Evolutionary conservation across 192 early-diverging fungal genomes (phyloP), one percentile per base, ranked within the genome.

Genomic region (Coemansia sp.): DNA sequence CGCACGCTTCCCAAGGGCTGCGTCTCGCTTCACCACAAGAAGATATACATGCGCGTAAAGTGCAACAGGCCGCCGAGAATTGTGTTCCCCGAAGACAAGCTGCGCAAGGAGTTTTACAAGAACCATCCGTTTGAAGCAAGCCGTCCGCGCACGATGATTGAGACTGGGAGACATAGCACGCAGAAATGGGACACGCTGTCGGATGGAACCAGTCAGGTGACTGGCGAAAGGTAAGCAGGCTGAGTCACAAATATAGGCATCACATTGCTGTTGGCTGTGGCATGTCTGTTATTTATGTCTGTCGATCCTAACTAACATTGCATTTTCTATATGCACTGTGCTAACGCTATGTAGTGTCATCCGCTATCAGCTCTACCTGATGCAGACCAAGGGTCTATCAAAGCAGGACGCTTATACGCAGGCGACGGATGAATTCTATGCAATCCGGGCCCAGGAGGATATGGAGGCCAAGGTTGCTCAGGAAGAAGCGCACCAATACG

Each of bases 51-150:
- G 62, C 85, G 84, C 48, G 87, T 85, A 47, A 79, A 67, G 70
- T 82, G 80, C 38, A 83, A 85, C 27, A 66, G 79, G 69, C 90
- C 92, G 49, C 86, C 84, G 14, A 71, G 67, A 57, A 96, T 98
- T 35, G 87, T 82, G 37, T 98, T 94, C 64, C 92, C 91, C 5
- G 94, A 97, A 77, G 96, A 98, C 78, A 61, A 71, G 59, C 83
- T 98, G 62, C 88, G 96, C 56, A 57, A 82, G 56, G 85, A 83
- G 57, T 98, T 98, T 65, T 98, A 93, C 78, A 82, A 85, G 64
- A 89, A 94, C 83, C 96, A 98, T 78, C 96, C 96, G 17, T 92
- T 90, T 70, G 96, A 98, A 76, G 82, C 89, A 63, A 64, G 76
- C 32, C 80, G 90, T 59, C 92, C 94, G 32, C 73, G 85, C 32